phyloP scores from a whole-genome alignment of 1,284 basidiomycete species.

The Naganishia albida region DNA sequence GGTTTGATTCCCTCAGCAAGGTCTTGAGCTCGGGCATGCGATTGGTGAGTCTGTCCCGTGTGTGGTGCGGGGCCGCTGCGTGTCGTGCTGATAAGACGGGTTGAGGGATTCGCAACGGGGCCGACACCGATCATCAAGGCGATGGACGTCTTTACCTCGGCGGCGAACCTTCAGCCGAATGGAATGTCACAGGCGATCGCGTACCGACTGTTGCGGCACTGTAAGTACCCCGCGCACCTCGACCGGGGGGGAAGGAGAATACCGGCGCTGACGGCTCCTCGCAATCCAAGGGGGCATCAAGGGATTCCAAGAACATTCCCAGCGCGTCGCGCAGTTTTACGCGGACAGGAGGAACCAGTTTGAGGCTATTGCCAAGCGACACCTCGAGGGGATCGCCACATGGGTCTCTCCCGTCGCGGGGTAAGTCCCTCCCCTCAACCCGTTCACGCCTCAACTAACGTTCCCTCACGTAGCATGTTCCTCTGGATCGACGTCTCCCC shows the following conservation, averaged over 20 bases:
- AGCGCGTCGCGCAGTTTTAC: slow-evolving; percentile 76
- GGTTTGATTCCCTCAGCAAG: slow-evolving; percentile 88
- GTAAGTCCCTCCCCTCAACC: slow-evolving; percentile 31
- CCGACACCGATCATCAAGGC: slow-evolving; percentile 71
- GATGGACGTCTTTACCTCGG: slow-evolving; percentile 65
- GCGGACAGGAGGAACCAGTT: slow-evolving; percentile 71
- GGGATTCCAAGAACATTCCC: slow-evolving; percentile 73
- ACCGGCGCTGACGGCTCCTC: too few relatives aligned
- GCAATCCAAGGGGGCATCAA: slow-evolving; percentile 69
- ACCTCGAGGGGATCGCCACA: slow-evolving; percentile 73
- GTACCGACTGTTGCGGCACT: slow-evolving; percentile 68
- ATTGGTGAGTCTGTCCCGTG: slow-evolving; percentile 38
- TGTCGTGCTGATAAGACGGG: slow-evolving; percentile 47
- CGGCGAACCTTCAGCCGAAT: slow-evolving; percentile 75
- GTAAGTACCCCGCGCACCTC: too few relatives aligned
- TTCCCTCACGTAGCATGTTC: slow-evolving; percentile 79
- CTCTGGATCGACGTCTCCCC: slow-evolving; percentile 66
- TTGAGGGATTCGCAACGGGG: slow-evolving; percentile 72
- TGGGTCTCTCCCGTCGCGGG: slow-evolving; percentile 86
- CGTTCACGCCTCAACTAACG: slow-evolving; percentile 45
- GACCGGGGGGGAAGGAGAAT: too few relatives aligned
- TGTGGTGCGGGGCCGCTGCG: neutral
- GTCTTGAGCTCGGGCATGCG: slow-evolving; percentile 71
- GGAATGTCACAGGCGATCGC: slow-evolving; percentile 77
- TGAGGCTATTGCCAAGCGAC: slow-evolving; percentile 69